These are phyloP conservation scores for Boletus sp. DNA, from an alignment of 1,284 basidiomycete species.

Conservation along the genomic window DNA sequence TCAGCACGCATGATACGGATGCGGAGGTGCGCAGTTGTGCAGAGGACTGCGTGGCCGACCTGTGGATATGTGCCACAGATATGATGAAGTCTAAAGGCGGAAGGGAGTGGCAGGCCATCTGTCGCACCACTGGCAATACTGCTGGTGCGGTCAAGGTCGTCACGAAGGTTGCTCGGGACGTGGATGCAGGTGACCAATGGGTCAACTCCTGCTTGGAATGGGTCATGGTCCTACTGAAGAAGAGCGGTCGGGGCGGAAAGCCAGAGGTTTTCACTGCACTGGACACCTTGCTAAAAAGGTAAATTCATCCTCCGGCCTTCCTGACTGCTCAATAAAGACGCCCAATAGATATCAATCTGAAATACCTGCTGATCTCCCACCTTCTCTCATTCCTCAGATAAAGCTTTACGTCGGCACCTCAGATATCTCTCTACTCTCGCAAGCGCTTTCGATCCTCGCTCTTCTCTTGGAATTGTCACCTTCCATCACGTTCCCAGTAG, in stretches of 20 bases:
- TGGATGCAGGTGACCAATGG: slow-evolving; percentile 73
- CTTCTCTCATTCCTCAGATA: slow-evolving; percentile 69
- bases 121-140: slow-evolving; percentile 72
- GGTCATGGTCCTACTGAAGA: slow-evolving; percentile 74
- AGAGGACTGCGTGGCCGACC: slow-evolving; percentile 79
- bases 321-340: slow-evolving; percentile 11
- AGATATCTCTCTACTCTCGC: slow-evolving; percentile 78
- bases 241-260: slow-evolving; percentile 78
- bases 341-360: slow-evolving; percentile 57
- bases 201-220: slow-evolving; percentile 77
- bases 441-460: slow-evolving; percentile 69
- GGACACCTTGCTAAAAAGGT: slow-evolving; percentile 71
- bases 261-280: slow-evolving; percentile 80
- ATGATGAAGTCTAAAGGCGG: slow-evolving; percentile 57
- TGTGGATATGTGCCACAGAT: slow-evolving; percentile 86
- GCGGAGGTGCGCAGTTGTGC: slow-evolving; percentile 86
- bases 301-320: slow-evolving; percentile 15
- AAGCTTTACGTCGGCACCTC: slow-evolving; percentile 67
- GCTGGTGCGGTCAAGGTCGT: slow-evolving; percentile 73
- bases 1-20: slow-evolving; percentile 84
- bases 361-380: slow-evolving; percentile 61
- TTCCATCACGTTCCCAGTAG: slow-evolving; percentile 60
- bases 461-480: slow-evolving; percentile 72
- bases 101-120: slow-evolving; percentile 80
- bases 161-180: slow-evolving; percentile 67